A percentile compares a stretch with the other conserved stretches of the same genome.
Conservation (phyloP, 2,329 filamentous ascomycete genomes). For the Verticillium dahliae region DNA sequence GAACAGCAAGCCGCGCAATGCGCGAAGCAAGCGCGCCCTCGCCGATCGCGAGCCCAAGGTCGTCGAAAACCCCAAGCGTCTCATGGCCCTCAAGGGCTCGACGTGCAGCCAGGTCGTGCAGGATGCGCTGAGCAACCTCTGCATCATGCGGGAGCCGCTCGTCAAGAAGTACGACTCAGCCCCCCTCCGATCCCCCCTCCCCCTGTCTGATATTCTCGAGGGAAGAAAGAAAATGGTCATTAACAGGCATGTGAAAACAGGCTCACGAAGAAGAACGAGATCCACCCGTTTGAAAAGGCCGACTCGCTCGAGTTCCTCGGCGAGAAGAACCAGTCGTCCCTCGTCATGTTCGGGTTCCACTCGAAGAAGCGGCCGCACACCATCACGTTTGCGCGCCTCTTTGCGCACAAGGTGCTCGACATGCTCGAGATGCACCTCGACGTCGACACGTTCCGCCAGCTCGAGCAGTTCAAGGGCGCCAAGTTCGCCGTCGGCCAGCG, state of each 20-base stretch:
- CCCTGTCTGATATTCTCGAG: background rate
- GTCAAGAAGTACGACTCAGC: constrained; percentile 53
- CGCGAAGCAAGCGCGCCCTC: constrained; percentile 75
- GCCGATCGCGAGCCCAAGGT: constrained; percentile 88
- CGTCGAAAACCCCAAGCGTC: constrained; percentile 83
- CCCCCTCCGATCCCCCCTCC: background rate
- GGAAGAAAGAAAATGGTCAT: too few species aligned
- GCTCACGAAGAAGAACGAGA: constrained; percentile 94
- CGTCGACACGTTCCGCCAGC: constrained; percentile 60
- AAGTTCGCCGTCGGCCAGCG: constrained; percentile 76
- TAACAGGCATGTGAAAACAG: background rate
- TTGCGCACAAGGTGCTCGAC: constrained; percentile 81
- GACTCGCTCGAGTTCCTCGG: constrained; percentile 89
- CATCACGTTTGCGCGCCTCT: constrained; percentile 76
- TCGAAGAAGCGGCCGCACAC: constrained; percentile 95
- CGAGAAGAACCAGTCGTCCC: constrained; percentile 87
- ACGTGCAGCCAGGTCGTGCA: constrained; percentile 77
- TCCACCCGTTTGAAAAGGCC: constrained; percentile 90
- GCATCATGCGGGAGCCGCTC: constrained; percentile 76
- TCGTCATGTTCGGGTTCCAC: constrained; percentile 77
- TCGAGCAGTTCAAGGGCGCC: constrained; percentile 69
- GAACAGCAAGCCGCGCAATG: constrained; percentile 43
- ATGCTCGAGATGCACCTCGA: constrained; percentile 91
- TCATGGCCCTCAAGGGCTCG: constrained; percentile 83
- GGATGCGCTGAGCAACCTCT: constrained; percentile 77